Evolutionary conservation across 1,284 basidiomycete species (phyloP).

Genomic region (Trametes sp.): DNA sequence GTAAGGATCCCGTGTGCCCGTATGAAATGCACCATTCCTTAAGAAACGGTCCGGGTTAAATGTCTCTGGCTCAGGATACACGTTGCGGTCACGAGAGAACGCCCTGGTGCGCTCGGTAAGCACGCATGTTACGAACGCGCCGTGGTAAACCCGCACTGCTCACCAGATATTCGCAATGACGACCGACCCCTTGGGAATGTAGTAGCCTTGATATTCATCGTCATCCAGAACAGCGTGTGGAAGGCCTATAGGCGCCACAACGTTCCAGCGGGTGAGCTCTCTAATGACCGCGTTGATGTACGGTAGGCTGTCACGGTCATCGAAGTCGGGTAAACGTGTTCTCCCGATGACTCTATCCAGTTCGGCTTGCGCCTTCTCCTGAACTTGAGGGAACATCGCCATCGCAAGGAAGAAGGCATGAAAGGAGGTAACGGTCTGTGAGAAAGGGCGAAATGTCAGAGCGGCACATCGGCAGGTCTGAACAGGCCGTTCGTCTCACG

Average conservation of each 20-base stretch:
- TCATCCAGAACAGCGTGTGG: slow-evolving; percentile 15
- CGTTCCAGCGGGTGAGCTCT: slow-evolving; percentile 43
- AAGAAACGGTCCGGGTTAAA: slow-evolving; percentile 33
- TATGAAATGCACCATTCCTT: slow-evolving; percentile 23
- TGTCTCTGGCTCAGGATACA: slow-evolving; percentile 28
- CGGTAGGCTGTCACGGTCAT: slow-evolving; percentile 37
- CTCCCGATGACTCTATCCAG: slow-evolving; percentile 40
- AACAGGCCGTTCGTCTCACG: too few species aligned
- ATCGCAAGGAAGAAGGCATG: slow-evolving; percentile 39
- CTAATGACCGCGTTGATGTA: slow-evolving; percentile 42
- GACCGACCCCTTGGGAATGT: slow-evolving; percentile 15
- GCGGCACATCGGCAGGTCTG: background rate
- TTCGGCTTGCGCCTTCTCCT: slow-evolving; percentile 41
- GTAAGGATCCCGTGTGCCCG: slow-evolving; percentile 10
- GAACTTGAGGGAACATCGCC: slow-evolving; percentile 39
- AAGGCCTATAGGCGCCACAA: slow-evolving; percentile 25
- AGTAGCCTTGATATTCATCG: slow-evolving; percentile 20
- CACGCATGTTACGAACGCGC: too few species aligned
- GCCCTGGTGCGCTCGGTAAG: slow-evolving; percentile 11
- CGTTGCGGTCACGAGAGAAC: slow-evolving; percentile 22
- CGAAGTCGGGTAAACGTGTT: slow-evolving; percentile 40
- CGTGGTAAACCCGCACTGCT: too few species aligned
- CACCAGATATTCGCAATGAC: slow-evolving; percentile 19
- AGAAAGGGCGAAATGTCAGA: background rate
- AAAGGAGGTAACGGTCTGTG: slow-evolving; percentile 17